A percentile compares a stretch with the other conserved stretches of the same genome.
Evolutionary conservation across 768 basidiomycete genomes (phyloP).

Genomic region (Rhodotorula graminis): DNA sequence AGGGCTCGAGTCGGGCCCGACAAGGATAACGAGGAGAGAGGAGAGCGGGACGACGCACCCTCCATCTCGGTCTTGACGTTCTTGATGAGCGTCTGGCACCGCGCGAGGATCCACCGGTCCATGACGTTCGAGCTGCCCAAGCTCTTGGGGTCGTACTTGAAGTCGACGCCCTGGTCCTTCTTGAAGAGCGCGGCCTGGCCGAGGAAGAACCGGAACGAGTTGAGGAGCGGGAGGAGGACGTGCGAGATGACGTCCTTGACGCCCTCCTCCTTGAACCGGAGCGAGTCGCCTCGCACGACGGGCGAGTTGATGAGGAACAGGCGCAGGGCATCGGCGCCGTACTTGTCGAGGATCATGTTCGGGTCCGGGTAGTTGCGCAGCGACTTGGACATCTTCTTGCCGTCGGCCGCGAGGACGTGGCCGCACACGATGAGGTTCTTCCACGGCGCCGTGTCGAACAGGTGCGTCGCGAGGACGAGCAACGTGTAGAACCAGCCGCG

Average conservation of each 20-base stretch:
- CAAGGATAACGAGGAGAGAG: not conserved
- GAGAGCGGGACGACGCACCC: conserved; percentile 47
- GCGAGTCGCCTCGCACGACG: conserved; percentile 93
- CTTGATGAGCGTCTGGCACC: conserved; percentile 94
- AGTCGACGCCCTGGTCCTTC: conserved; percentile 69
- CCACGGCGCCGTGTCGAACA: conserved; percentile 92
- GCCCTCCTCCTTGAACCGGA: conserved; percentile 96
- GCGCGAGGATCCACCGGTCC: conserved; percentile 96
- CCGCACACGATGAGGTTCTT: conserved; percentile 96
- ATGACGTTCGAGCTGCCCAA: conserved; percentile 84
- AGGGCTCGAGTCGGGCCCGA: not conserved
- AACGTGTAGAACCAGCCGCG: conserved; percentile 99
- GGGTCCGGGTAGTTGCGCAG: conserved; percentile 96
- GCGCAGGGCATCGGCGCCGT: conserved; percentile 91
- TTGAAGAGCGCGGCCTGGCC: conserved; percentile 84
- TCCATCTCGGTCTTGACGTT: conserved; percentile 92
- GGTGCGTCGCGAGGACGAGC: conserved; percentile 88
- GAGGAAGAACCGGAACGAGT: conserved; percentile 97
- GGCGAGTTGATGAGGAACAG: conserved; percentile 99
- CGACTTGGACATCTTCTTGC: conserved; percentile 99
- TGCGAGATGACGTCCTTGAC: conserved; percentile 93
- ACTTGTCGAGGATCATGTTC: conserved; percentile 76
- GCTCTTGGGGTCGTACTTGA: conserved; percentile 81
- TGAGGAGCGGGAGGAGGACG: conserved; percentile 97
- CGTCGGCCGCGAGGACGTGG: conserved; percentile 84